phyloP scores from a whole-genome alignment of 2,329 filamentous ascomycete genomes.

The Cladorrhinum sp. region DNA sequence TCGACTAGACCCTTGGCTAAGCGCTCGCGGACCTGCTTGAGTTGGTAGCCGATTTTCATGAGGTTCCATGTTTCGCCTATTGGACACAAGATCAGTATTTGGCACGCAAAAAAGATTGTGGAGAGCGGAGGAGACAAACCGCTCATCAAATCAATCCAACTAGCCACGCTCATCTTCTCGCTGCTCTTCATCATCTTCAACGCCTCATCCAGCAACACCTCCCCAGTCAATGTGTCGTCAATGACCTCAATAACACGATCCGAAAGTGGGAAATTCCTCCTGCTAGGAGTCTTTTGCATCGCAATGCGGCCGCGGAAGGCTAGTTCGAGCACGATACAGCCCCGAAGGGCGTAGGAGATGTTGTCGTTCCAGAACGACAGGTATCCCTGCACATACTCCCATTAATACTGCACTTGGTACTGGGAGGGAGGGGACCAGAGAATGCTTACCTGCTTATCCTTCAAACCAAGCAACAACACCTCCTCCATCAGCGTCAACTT shows the following conservation, averaged over 20 bases:
- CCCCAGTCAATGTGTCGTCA: slow-evolving; percentile 92
- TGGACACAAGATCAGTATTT: not conserved
- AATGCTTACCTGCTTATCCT: slow-evolving; percentile 90
- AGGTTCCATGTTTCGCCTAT: slow-evolving; percentile 98
- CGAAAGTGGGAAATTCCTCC: slow-evolving; percentile 86
- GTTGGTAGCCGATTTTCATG: slow-evolving; percentile 99
- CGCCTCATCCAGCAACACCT: slow-evolving; percentile 94
- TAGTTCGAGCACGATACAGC: slow-evolving; percentile 97
- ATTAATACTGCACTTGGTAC: not conserved
- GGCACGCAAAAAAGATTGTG: not conserved
- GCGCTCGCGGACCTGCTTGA: slow-evolving; percentile 97
- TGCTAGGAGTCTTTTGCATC: slow-evolving; percentile 95
- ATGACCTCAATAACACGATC: slow-evolving; percentile 96
- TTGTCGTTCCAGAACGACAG: slow-evolving; percentile 99
- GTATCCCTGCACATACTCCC: slow-evolving; percentile 66
- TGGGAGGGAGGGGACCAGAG: too few relatives aligned
- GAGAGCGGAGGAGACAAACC: slow-evolving; percentile 51
- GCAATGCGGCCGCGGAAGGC: slow-evolving; percentile 93
- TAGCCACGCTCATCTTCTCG: slow-evolving; percentile 99
- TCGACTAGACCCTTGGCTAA: slow-evolving; percentile 96
- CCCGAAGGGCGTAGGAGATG: slow-evolving; percentile 94
- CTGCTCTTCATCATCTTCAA: slow-evolving; percentile 99
- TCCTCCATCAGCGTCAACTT: slow-evolving; percentile 99
- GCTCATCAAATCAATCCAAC: slow-evolving; percentile 99
- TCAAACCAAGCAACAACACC: slow-evolving; percentile 87